phyloP scores from a whole-genome alignment of 306 rosid genomes.

The Cucurbita pepo region DNA sequence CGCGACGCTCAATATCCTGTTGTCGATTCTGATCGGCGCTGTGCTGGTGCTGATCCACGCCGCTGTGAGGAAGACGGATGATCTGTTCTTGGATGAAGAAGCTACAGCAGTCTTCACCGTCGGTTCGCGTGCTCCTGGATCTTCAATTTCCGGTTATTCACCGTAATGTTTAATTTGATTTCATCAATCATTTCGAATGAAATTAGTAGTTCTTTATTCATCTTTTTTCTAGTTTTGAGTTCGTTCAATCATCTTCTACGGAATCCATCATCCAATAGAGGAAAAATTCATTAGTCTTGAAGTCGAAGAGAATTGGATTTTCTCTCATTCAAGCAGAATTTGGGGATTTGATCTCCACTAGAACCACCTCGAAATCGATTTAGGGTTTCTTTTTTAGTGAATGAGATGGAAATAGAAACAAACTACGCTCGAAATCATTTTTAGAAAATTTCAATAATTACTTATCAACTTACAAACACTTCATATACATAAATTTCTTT shows the following conservation, averaged over 20 bases:
- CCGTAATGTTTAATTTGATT: neutral
- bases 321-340: neutral
- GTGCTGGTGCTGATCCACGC: constrained; percentile 38
- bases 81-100: constrained; percentile 48
- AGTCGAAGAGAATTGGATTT: neutral
- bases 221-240: neutral
- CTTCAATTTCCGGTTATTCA: neutral
- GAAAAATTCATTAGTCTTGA: neutral
- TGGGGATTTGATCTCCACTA: neutral
- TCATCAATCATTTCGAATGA: neutral
- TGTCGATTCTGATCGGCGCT: constrained; percentile 28
- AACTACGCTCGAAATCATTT: neutral
- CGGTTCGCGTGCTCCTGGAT: constrained; percentile 17
- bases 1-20: constrained; percentile 42
- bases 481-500: no score
- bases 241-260: neutral
- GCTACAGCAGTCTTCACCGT: constrained; percentile 7
- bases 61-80: constrained; percentile 39
- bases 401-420: neutral
- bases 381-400: neutral
- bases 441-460: neutral
- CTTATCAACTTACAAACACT: neutral
- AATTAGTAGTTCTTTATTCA: neutral
- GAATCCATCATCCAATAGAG: neutral
- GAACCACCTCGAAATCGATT: neutral